Percentiles rank a stretch among this genome's conserved stretches.
phyloP scores from a whole-genome alignment of 1,284 basidiomycete species.

The Pterula multifida region DNA sequence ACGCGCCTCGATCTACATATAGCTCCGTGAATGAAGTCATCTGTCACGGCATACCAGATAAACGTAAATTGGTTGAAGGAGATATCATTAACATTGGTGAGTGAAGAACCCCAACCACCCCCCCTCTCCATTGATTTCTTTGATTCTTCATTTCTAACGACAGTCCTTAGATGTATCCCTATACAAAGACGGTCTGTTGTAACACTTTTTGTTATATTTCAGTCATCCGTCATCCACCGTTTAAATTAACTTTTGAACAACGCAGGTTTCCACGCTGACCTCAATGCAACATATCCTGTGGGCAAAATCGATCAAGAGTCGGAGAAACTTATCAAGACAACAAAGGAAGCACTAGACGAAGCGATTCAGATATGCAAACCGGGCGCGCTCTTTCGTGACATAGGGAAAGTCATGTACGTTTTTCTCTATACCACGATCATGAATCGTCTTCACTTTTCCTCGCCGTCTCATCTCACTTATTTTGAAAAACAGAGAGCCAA shows the following conservation, averaged over 20 bases:
- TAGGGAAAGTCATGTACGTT: conserved; percentile 71
- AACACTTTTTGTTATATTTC: no score
- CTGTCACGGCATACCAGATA: conserved; percentile 94
- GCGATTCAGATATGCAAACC: conserved; percentile 88
- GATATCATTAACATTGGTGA: conserved; percentile 89
- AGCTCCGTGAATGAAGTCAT: conserved; percentile 93
- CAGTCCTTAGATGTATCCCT: conserved; percentile 40
- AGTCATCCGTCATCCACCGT: no score
- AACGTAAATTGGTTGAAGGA: conserved; percentile 75
- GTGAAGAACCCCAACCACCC: conserved; percentile 9
- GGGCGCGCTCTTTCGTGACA: conserved; percentile 74
- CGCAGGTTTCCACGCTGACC: conserved; percentile 77
- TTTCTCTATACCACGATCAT: conserved; percentile 3
- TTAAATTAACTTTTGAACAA: no score
- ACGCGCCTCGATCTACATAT: not conserved
- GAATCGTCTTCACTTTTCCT: not conserved
- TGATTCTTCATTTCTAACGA: not conserved
- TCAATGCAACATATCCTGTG: conserved; percentile 87
- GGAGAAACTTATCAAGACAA: conserved; percentile 67
- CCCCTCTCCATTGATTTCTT: conserved; percentile 7
- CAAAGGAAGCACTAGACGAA: conserved; percentile 74
- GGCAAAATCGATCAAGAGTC: conserved; percentile 79
- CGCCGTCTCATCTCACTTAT: not conserved
- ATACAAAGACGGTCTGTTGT: conserved; percentile 51
- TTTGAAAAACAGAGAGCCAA: conserved; percentile 49